These are phyloP conservation scores for Cordyceps cateniannulata DNA, from an alignment of 2,329 filamentous ascomycete genomes.

Conservation along the genomic window DNA sequence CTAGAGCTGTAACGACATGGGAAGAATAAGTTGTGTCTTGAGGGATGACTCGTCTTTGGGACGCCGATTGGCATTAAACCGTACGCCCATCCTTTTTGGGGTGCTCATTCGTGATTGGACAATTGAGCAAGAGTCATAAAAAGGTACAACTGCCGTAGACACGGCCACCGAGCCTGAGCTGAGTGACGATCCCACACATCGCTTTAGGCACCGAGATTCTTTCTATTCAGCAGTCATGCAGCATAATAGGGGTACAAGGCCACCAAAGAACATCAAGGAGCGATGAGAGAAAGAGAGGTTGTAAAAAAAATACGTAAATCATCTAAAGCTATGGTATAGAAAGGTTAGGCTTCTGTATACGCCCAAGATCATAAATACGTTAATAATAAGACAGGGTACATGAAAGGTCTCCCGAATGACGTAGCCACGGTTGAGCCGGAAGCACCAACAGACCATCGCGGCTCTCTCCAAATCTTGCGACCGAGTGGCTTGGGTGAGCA, in stretches of 20 bases:
- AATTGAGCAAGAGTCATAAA: background rate
- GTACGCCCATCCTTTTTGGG: background rate
- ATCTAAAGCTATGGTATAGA: conserved; percentile 4
- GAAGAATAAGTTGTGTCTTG: background rate
- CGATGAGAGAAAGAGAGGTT: background rate
- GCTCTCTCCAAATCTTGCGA: background rate
- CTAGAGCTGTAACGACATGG: background rate
- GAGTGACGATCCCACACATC: background rate
- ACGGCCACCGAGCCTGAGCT: background rate
- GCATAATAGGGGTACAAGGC: background rate
- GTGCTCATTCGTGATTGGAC: background rate
- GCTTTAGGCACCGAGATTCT: background rate
- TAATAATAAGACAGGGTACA: background rate
- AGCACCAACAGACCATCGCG: background rate
- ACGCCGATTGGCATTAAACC: background rate
- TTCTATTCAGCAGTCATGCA: background rate
- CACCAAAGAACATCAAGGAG: background rate
- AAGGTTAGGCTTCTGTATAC: background rate
- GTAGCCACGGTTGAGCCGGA: background rate
- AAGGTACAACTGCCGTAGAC: background rate
- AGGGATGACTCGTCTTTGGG: background rate
- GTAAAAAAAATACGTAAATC: background rate
- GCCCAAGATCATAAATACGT: conserved; percentile 1
- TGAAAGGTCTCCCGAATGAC: background rate
- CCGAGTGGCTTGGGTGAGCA: background rate